These are phyloP conservation scores for Aquilaria malaccensis DNA, from an alignment of 345 rosid genomes.

Conservation along the genomic window DNA sequence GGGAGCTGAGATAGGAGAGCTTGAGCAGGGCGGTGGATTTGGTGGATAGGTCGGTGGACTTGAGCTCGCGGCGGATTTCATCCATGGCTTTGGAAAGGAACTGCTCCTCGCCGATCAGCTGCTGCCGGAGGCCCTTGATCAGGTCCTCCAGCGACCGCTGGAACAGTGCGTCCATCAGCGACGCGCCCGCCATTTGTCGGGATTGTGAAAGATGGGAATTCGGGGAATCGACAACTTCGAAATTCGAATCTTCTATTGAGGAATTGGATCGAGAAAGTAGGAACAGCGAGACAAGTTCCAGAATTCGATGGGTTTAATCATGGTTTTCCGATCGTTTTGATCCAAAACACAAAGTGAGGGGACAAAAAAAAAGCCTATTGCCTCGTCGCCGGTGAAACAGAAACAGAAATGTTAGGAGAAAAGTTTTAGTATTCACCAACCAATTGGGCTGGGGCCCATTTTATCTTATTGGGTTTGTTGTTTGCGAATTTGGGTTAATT, in stretches of 20 bases:
- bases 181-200: slow-evolving; percentile 43
- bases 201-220: background rate
- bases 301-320: no score
- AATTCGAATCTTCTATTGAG: background rate
- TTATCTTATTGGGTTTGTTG: no score
- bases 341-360: no score
- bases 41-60: slow-evolving; percentile 67
- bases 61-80: slow-evolving; percentile 88
- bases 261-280: slow-evolving; percentile 14
- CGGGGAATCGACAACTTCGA: background rate
- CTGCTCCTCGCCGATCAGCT: slow-evolving; percentile 40
- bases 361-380: no score
- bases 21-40: slow-evolving; percentile 86
- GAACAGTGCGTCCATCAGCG: slow-evolving; percentile 83
- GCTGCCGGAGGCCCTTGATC: slow-evolving; percentile 75
- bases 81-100: slow-evolving; percentile 69
- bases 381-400: no score
- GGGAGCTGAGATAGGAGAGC: slow-evolving; percentile 70
- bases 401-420: no score
- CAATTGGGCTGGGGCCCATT: no score
- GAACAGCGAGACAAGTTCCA: slow-evolving; percentile 4
- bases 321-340: no score
- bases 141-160: slow-evolving; percentile 86
- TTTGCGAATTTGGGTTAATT: no score
- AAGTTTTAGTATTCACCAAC: no score